A percentile compares a stretch with the other conserved stretches of the same genome.
These are phyloP conservation scores for Enterospora canceri DNA, from an alignment of 371 early-diverging fungal genomes.

Conservation along the genomic window DNA sequence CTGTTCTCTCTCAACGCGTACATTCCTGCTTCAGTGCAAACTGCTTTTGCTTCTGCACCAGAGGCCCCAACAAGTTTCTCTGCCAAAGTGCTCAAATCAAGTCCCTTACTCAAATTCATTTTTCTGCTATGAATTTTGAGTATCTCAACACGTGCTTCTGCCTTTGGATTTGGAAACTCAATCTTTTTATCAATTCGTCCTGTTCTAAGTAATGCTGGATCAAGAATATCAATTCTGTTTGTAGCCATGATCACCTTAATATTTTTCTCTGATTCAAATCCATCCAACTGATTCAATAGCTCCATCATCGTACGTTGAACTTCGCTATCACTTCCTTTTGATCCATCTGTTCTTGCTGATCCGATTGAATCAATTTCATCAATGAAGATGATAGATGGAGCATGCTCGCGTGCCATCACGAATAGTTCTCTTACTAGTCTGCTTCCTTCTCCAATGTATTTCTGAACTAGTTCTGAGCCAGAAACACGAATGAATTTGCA, in stretches of 20 bases:
- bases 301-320: slow-evolving; percentile 82
- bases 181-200: slow-evolving; percentile 98
- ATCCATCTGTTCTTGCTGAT: slow-evolving; percentile 55
- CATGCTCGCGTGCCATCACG: slow-evolving; percentile 93
- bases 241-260: slow-evolving; percentile 99
- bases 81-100: slow-evolving; percentile 84
- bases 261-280: slow-evolving; percentile 92
- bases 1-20: slow-evolving; percentile 94
- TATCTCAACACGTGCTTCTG: slow-evolving; percentile 84
- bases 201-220: slow-evolving; percentile 84
- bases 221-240: slow-evolving; percentile 92
- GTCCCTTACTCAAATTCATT: slow-evolving; percentile 94
- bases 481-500: slow-evolving; percentile 96
- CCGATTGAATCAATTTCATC: slow-evolving; percentile 99
- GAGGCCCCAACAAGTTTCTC: slow-evolving; percentile 79
- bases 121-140: slow-evolving; percentile 94
- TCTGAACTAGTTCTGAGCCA: slow-evolving; percentile 97
- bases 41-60: slow-evolving; percentile 95
- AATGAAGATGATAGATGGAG: slow-evolving; percentile 97
- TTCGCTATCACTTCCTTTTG: slow-evolving; percentile 76
- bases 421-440: slow-evolving; percentile 97
- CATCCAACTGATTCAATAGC: slow-evolving; percentile 82
- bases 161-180: slow-evolving; percentile 95
- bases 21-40: slow-evolving; percentile 99
- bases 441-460: slow-evolving; percentile 97